phyloP scores from a whole-genome alignment of 768 basidiomycete species.

The Naematelia aurantialba region DNA sequence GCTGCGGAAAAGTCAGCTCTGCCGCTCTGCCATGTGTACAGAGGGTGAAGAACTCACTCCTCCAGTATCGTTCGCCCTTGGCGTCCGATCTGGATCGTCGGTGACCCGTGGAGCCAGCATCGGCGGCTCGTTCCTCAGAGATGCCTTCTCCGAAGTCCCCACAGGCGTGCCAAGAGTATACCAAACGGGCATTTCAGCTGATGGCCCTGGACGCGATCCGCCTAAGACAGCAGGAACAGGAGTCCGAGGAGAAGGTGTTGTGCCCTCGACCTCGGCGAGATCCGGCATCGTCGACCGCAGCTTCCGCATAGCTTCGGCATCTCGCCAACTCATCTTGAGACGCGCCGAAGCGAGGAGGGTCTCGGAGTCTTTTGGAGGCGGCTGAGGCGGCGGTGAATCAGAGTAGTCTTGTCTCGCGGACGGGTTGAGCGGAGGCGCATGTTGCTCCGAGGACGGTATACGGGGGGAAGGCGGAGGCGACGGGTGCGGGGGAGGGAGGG shows the following conservation, averaged over 20 bases:
- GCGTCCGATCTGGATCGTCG: slow-evolving; percentile 6
- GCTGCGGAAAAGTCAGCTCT: slow-evolving; percentile 1
- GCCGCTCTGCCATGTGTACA: neutral
- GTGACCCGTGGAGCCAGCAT: neutral
- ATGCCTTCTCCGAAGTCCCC: no score
- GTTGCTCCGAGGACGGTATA: neutral
- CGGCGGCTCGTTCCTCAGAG: neutral
- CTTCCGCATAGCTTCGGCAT: slow-evolving; percentile 40
- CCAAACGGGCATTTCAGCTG: no score
- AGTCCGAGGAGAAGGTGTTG: no score
- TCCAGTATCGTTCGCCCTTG: neutral
- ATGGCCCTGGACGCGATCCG: no score
- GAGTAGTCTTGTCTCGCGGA: neutral
- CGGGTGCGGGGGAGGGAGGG: no score
- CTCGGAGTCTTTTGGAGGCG: slow-evolving; percentile 3
- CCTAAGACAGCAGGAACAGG: no score
- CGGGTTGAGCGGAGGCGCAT: neutral
- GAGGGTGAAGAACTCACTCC: neutral
- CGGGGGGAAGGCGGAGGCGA: neutral
- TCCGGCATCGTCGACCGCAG: slow-evolving; percentile 24
- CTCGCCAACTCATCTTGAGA: slow-evolving; percentile 25
- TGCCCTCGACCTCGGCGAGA: no score
- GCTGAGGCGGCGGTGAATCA: neutral
- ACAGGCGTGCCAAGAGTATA: no score
- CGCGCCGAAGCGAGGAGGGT: slow-evolving; percentile 15